phyloP scores from a whole-genome alignment of 805 yeast species.

The Grigorovia jiainica region DNA sequence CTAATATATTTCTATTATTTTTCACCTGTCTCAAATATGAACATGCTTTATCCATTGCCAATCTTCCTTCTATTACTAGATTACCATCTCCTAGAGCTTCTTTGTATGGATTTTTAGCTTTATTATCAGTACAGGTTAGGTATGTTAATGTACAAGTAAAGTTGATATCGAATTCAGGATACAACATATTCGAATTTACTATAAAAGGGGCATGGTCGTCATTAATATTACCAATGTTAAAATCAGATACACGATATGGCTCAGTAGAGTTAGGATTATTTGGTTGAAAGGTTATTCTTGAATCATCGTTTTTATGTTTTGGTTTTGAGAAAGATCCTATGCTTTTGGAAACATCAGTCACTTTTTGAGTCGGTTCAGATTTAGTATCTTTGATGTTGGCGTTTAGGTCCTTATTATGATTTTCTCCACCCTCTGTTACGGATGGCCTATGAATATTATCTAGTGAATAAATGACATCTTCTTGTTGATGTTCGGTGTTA shows the following conservation, averaged over 20 bases:
- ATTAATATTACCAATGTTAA: neutral
- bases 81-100: constrained; percentile 28
- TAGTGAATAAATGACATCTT: constrained; percentile 26
- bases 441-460: constrained; percentile 11
- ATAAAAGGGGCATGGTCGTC: neutral
- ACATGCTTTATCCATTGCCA: constrained; percentile 16
- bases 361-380: too few species aligned
- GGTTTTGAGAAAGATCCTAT: too few species aligned
- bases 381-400: too few species aligned
- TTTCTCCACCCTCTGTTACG: neutral
- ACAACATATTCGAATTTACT: neutral
- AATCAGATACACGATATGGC: too few species aligned
- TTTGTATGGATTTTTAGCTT: constrained; percentile 6
- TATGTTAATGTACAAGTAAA: neutral
- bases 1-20: constrained; percentile 13
- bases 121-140: constrained; percentile 1
- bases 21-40: constrained; percentile 17
- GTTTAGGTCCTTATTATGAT: too few species aligned
- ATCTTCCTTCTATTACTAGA: constrained; percentile 28
- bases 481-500: constrained; percentile 20
- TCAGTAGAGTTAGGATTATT: too few species aligned
- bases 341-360: too few species aligned
- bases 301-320: too few species aligned
- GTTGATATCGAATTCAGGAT: neutral
- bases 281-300: too few species aligned